phyloP scores from a whole-genome alignment of 1,284 basidiomycete genomes.

The Vanrija sp. region DNA sequence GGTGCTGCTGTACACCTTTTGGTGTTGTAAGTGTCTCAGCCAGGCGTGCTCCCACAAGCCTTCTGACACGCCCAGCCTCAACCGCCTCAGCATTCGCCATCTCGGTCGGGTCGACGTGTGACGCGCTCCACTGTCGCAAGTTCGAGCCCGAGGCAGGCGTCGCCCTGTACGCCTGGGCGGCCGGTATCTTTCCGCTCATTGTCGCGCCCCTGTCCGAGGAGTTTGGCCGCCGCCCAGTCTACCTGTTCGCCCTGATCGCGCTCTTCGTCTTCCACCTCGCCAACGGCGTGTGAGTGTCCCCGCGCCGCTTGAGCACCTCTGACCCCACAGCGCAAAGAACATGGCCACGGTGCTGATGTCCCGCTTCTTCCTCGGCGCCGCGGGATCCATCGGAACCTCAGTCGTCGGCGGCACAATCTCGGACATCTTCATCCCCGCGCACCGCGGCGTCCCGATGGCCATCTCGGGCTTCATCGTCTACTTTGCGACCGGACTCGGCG shows the following conservation, averaged over 20 bases:
- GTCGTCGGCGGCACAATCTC: constrained; percentile 74
- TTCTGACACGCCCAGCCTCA: constrained; percentile 51
- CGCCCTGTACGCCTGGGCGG: constrained; percentile 54
- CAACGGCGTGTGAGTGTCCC: constrained; percentile 57
- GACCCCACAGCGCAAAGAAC: constrained; percentile 49
- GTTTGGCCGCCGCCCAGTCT: constrained; percentile 66
- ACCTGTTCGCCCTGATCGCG: constrained; percentile 57
- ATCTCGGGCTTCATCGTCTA: constrained; percentile 53
- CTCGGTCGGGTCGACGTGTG: constrained; percentile 60
- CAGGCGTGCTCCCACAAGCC: constrained; percentile 55
- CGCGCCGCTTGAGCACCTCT: constrained; percentile 6
- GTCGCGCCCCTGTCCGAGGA: constrained; percentile 72
- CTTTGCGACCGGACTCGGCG: constrained; percentile 5
- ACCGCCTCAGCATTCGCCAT: constrained; percentile 57
- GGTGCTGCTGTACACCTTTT: not conserved
- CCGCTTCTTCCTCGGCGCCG: constrained; percentile 61
- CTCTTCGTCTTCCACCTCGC: constrained; percentile 60
- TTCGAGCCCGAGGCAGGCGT: constrained; percentile 61
- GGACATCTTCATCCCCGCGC: constrained; percentile 55
- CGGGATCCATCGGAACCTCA: constrained; percentile 61
- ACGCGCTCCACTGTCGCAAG: constrained; percentile 59
- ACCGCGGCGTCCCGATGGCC: constrained; percentile 61
- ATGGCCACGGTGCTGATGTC: constrained; percentile 64
- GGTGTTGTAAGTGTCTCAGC: not conserved
- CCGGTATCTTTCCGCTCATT: constrained; percentile 59